phyloP scores from a whole-genome alignment of 129 eudicot genomes.

The sunflower (Helianthus annuus) region DNA sequence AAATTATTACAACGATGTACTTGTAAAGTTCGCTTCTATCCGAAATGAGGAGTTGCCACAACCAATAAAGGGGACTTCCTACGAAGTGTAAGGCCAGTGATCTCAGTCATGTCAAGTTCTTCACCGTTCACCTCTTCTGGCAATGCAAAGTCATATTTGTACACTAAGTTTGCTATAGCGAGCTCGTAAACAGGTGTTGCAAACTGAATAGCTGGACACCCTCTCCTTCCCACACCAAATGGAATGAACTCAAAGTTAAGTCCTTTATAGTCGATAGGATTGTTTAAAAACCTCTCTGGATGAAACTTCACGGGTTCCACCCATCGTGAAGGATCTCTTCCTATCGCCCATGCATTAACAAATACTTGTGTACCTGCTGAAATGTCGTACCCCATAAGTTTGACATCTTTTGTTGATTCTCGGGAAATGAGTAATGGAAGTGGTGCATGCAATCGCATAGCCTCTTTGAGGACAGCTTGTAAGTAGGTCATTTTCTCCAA shows the following conservation, averaged over 20 bases:
- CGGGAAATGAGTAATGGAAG: constrained; percentile 46
- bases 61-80: constrained; percentile 40
- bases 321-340: constrained; percentile 59
- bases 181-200: constrained; percentile 43
- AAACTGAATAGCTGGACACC: constrained; percentile 56
- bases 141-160: constrained; percentile 40
- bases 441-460: constrained; percentile 45
- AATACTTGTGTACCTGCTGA: constrained; percentile 45
- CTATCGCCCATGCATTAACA: constrained; percentile 57
- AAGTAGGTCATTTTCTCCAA: constrained; percentile 52
- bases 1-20: no score
- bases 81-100: constrained; percentile 32
- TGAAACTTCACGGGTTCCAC: constrained; percentile 47
- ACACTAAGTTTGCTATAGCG: constrained; percentile 48
- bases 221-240: constrained; percentile 67
- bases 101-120: constrained; percentile 53
- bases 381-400: constrained; percentile 50
- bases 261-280: constrained; percentile 43
- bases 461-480: constrained; percentile 59
- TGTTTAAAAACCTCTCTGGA: constrained; percentile 60
- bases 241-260: constrained; percentile 51
- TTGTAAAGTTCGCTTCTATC: background rate
- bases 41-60: constrained; percentile 13
- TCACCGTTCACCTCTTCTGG: constrained; percentile 29
- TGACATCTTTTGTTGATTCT: constrained; percentile 44